Percentiles rank a stretch among this genome's conserved stretches.
phyloP scores from a whole-genome alignment of 768 basidiomycete species.

The Mycena haematopus region DNA sequence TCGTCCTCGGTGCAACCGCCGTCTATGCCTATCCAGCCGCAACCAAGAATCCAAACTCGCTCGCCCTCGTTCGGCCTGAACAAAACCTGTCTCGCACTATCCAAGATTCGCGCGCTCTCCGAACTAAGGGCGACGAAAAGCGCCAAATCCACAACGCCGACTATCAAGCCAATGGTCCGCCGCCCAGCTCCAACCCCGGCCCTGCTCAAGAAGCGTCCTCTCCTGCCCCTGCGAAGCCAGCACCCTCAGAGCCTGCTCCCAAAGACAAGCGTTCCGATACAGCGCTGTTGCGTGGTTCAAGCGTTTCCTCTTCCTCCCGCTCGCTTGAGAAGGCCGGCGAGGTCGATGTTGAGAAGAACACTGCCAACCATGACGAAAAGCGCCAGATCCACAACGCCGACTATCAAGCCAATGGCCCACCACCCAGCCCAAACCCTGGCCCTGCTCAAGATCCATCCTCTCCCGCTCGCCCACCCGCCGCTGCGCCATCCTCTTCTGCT shows the following conservation, averaged over 20 bases:
- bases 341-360: too few relatives aligned
- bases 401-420: too few relatives aligned
- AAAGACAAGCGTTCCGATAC: constrained; percentile 16
- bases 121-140: not conserved
- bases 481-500: constrained; percentile 1
- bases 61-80: not conserved
- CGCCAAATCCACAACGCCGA: constrained; percentile 30
- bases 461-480: not conserved
- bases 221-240: not conserved
- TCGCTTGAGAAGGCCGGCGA: not conserved
- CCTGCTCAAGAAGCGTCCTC: constrained; percentile 6
- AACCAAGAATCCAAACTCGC: constrained; percentile 2
- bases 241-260: not conserved
- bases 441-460: constrained; percentile 2
- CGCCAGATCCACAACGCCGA: constrained; percentile 30
- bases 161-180: constrained; percentile 21
- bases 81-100: not conserved
- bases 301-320: not conserved
- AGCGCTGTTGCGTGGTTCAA: constrained; percentile 2
- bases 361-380: not conserved
- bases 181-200: constrained; percentile 11
- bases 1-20: constrained; percentile 10
- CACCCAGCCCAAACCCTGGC: not conserved
- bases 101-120: not conserved
- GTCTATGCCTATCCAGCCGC: constrained; percentile 21